Percentiles rank a stretch among this genome's conserved stretches.
Conservation (phyloP, 192 early-diverging fungal species). For the Backusella tuberculispora region DNA sequence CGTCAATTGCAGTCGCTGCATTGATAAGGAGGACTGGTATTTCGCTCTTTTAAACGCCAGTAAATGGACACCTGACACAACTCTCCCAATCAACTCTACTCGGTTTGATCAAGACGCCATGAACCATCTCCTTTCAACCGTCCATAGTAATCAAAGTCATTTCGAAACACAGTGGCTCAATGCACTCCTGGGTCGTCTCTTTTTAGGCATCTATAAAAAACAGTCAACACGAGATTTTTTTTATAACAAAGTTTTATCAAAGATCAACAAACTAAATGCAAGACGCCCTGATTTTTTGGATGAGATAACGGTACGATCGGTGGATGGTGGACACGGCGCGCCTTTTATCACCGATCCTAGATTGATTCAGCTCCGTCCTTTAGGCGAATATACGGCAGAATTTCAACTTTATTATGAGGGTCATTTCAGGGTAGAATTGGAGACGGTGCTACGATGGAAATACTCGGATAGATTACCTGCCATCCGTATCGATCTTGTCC, state of each 20-base stretch:
- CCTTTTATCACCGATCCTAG: slow-evolving; percentile 82
- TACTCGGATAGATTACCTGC: slow-evolving; percentile 50
- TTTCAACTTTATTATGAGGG: slow-evolving; percentile 81
- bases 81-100: slow-evolving; percentile 34
- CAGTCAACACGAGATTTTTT: slow-evolving; percentile 61
- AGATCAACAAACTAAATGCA: slow-evolving; percentile 67
- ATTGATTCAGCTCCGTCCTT: slow-evolving; percentile 63
- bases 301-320: slow-evolving; percentile 78
- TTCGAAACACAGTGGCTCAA: slow-evolving; percentile 78
- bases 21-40: slow-evolving; percentile 94
- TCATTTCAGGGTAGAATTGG: slow-evolving; percentile 80
- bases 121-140: slow-evolving; percentile 44
- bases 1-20: slow-evolving; percentile 62
- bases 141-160: slow-evolving; percentile 59
- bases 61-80: slow-evolving; percentile 23
- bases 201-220: slow-evolving; percentile 71
- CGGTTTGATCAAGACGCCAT: slow-evolving; percentile 47
- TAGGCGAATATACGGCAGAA: slow-evolving; percentile 75
- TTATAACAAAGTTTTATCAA: slow-evolving; percentile 67
- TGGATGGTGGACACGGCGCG: slow-evolving; percentile 77
- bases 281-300: slow-evolving; percentile 74
- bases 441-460: slow-evolving; percentile 55
- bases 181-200: slow-evolving; percentile 79
- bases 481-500: slow-evolving; percentile 75
- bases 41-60: slow-evolving; percentile 70